Conservation (phyloP, 2,329 filamentous ascomycete genomes). For the Epichloe sp. region DNA sequence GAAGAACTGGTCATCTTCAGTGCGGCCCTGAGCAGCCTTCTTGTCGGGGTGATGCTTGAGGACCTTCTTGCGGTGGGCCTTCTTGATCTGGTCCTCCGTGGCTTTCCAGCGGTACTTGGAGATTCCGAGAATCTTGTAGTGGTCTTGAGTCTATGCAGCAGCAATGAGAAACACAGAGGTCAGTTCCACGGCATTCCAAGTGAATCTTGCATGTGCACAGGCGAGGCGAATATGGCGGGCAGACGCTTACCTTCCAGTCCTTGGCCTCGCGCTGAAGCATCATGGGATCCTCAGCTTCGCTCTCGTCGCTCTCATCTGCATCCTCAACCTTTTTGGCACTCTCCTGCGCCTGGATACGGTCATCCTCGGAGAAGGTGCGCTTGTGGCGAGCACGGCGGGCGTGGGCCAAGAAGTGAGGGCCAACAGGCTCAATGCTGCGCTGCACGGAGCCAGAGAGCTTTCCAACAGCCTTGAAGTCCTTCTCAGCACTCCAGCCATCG, state of each 20-base stretch:
- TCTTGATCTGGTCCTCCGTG: slow-evolving; percentile 97
- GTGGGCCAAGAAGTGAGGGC: slow-evolving; percentile 94
- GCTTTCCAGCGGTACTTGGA: slow-evolving; percentile 86
- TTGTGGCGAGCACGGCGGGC: slow-evolving; percentile 91
- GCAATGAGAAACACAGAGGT: not conserved
- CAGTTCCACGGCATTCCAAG: not conserved
- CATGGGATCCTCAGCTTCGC: slow-evolving; percentile 84
- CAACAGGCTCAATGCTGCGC: slow-evolving; percentile 88
- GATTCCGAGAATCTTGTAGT: slow-evolving; percentile 91
- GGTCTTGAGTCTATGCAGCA: slow-evolving; percentile 63
- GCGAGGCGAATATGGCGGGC: too few relatives aligned
- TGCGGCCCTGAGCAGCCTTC: slow-evolving; percentile 78
- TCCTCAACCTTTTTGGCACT: slow-evolving; percentile 93
- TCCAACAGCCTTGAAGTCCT: slow-evolving; percentile 80
- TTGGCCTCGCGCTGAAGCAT: slow-evolving; percentile 90
- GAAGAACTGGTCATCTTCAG: slow-evolving; percentile 97
- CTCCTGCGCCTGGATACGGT: slow-evolving; percentile 90
- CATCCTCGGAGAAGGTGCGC: slow-evolving; percentile 97
- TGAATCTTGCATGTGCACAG: too few relatives aligned
- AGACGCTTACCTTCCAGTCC: slow-evolving; percentile 80
- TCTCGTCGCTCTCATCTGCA: slow-evolving; percentile 79
- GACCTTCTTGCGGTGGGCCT: slow-evolving; percentile 98
- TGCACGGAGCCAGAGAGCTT: slow-evolving; percentile 64
- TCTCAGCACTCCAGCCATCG: slow-evolving; percentile 71
- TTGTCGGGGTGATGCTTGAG: slow-evolving; percentile 98